Evolutionary conservation across 1,139 yeast genomes (phyloP).

Genomic region (Blastobotrys capitulatus): DNA sequence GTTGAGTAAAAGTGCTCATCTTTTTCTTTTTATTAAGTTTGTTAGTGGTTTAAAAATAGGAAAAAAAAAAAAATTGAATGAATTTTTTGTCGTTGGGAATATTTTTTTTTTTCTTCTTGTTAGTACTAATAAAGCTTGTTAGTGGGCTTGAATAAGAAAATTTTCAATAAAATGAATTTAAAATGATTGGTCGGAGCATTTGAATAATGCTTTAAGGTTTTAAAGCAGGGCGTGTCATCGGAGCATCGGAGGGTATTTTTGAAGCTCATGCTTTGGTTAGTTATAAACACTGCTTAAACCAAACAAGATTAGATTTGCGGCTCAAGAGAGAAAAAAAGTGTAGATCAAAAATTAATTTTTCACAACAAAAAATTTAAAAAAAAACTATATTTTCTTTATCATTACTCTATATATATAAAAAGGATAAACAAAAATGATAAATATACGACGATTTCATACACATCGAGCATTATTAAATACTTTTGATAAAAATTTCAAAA

Average conservation of each 20-base stretch:
- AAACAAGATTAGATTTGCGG: too few relatives aligned
- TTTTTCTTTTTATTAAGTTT: not conserved
- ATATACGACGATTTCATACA: not conserved
- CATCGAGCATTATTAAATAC: not conserved
- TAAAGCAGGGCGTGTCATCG: too few relatives aligned
- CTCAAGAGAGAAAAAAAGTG: too few relatives aligned
- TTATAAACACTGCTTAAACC: too few relatives aligned
- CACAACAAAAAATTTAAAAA: too few relatives aligned
- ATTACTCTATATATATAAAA: too few relatives aligned
- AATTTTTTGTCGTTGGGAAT: not conserved
- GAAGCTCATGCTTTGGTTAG: too few relatives aligned
- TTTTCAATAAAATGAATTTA: not conserved
- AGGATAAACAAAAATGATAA: not conserved
- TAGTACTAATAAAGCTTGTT: too few relatives aligned
- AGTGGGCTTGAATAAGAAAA: not conserved
- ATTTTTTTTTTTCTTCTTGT: not conserved
- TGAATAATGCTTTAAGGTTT: too few relatives aligned
- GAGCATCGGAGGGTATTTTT: too few relatives aligned
- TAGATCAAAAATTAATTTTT: too few relatives aligned
- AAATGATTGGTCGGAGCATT: not conserved
- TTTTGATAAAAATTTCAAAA: slow-evolving; percentile 31
- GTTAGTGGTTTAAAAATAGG: not conserved
- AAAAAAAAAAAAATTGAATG: not conserved
- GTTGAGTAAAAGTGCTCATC: slow-evolving; percentile 75
- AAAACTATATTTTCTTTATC: too few relatives aligned